Evolutionary conservation across 306 rosid genomes (phyloP).

Genomic region (Cucurbita pepo): DNA sequence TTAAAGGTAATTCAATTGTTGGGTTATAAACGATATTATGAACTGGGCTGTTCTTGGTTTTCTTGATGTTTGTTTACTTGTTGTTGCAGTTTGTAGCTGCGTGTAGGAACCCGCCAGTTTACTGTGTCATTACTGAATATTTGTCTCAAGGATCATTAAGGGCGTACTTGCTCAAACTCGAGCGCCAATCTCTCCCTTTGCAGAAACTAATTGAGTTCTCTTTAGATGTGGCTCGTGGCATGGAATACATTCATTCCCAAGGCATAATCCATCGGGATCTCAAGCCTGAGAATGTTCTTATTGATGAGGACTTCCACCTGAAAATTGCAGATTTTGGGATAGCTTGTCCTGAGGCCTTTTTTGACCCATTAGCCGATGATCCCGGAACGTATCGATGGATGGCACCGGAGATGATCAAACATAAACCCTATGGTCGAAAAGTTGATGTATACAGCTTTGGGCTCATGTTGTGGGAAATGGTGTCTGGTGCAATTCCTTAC

Average conservation of each 20-base stretch:
- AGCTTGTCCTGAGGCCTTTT: slow-evolving; percentile 65
- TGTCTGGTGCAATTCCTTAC: slow-evolving; percentile 71
- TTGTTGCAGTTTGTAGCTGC: slow-evolving; percentile 68
- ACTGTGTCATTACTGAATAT: slow-evolving; percentile 75
- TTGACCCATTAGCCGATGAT: slow-evolving; percentile 69
- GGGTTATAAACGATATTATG: background rate
- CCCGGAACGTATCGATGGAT: slow-evolving; percentile 98
- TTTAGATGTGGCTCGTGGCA: slow-evolving; percentile 73
- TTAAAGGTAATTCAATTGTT: slow-evolving; percentile 40
- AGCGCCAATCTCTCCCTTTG: slow-evolving; percentile 34
- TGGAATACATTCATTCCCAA: slow-evolving; percentile 84
- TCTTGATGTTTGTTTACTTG: slow-evolving; percentile 15
- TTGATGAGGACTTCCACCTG: slow-evolving; percentile 37
- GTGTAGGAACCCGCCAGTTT: slow-evolving; percentile 67
- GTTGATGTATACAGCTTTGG: slow-evolving; percentile 94
- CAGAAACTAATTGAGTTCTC: slow-evolving; percentile 44
- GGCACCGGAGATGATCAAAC: slow-evolving; percentile 99
- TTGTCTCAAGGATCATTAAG: slow-evolving; percentile 76
- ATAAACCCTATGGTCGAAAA: slow-evolving; percentile 60
- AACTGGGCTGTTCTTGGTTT: background rate
- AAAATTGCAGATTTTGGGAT: slow-evolving; percentile 94
- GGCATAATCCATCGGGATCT: slow-evolving; percentile 86
- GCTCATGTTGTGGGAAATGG: slow-evolving; percentile 84
- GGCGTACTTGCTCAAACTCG: slow-evolving; percentile 66
- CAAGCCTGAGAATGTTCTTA: slow-evolving; percentile 82